phyloP scores from a whole-genome alignment of 108 stramenopile species.

The Bacterosira constricta region DNA sequence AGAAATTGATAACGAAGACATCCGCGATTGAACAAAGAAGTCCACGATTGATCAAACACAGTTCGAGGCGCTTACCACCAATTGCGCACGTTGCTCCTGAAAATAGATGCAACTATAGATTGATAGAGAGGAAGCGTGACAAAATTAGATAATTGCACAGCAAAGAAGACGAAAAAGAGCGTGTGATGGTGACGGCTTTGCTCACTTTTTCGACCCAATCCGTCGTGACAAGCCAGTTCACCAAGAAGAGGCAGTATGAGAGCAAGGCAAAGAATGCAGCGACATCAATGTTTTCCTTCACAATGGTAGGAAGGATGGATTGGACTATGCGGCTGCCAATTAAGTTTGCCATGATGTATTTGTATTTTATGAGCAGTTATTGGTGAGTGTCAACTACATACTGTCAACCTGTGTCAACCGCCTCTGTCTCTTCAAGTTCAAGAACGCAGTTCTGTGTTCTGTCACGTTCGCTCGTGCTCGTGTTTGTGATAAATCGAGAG shows the following conservation, averaged over 20 bases:
- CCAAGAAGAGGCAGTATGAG: slow-evolving; percentile 39
- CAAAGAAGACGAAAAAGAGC: background rate
- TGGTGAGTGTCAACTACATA: too few species aligned
- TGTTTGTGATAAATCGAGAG: too few species aligned
- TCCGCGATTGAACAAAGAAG: background rate
- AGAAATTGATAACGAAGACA: background rate
- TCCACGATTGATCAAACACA: too few species aligned
- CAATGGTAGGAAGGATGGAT: slow-evolving; percentile 22
- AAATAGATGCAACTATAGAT: slow-evolving; percentile 31
- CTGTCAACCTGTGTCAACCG: too few species aligned
- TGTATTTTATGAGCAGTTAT: too few species aligned
- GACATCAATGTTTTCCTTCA: slow-evolving; percentile 32
- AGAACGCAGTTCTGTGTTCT: too few species aligned
- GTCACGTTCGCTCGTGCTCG: too few species aligned
- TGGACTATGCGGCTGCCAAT: slow-evolving; percentile 2
- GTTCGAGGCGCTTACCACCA: slow-evolving; percentile 16
- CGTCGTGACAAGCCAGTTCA: slow-evolving; percentile 50
- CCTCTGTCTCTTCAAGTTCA: too few species aligned
- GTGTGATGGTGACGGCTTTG: background rate
- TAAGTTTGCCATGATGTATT: background rate
- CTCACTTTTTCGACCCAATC: slow-evolving; percentile 45
- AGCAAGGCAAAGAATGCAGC: slow-evolving; percentile 30
- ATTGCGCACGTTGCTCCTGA: slow-evolving; percentile 26
- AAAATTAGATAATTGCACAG: too few species aligned
- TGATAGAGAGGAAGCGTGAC: background rate